Base-by-base conservation (phyloP, 1,284 basidiomycete species). In the Clitocybe nebularis region DNA sequence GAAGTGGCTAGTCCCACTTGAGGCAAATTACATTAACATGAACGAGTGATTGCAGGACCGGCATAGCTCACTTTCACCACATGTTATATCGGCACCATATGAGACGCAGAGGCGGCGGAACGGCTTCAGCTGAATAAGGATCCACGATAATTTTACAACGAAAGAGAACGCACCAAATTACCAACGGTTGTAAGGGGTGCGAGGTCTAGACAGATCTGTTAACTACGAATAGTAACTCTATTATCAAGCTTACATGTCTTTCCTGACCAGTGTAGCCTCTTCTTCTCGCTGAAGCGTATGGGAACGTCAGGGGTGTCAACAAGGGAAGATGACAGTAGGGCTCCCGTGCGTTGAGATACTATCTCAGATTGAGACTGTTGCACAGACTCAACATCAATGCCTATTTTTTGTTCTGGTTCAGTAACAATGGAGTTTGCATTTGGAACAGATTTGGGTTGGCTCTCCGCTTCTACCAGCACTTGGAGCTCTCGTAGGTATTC, bases 131-230 rank as follows among this genome's bases (percentile, higher is more conserved):
- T 8, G 25, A 6, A 23, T 20, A 21, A 45, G 36, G 23, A 14
- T 25, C n/a, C n/a, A 26, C 13, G 24, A n/a, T 16, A 24, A 23
- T 5, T 6, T 2, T 14, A 16, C 14, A n/a, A 16, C 43, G 22
- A 24, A 32, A 36, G 13, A 37, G 14, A 29, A 66, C 81, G 36
- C 60, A 90, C 90, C 55, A 98, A 63, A 56, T 98, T 98, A 20
- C 95, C 94, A 20, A 95, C 93, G 0, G 94, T 99, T 0, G 95
- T 98, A 7, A 99, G 68, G 0, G 95, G 94, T 0, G 94, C 94
- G 1, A 96, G 79, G 66, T 98, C 86, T 89, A 9, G 26, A 20
- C 34, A 35, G 45, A 21, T 33, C 17, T 41, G 49, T 48, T 41
- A 10, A 39, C 25, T 39, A 5, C 49, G 6, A 10, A 29, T 24